Evolutionary conservation across 768 basidiomycete species (phyloP).

Genomic region (Collybiopsis confluens): DNA sequence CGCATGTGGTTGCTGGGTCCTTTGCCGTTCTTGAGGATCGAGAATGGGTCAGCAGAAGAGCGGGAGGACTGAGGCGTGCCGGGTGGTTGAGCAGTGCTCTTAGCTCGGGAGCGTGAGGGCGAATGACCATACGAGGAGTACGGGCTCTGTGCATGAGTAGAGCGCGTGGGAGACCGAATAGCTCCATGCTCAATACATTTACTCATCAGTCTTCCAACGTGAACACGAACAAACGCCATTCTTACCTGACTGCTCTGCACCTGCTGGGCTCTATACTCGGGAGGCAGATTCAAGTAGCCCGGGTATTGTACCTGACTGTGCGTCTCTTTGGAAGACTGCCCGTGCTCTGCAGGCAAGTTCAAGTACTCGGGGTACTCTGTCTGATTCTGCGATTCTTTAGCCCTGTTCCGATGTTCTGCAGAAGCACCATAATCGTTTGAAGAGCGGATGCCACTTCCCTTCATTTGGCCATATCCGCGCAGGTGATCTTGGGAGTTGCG

Average conservation of each 20-base stretch:
- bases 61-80: background rate
- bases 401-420: too few species aligned
- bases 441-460: too few species aligned
- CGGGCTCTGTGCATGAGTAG: background rate
- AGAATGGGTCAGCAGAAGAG: background rate
- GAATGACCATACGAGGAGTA: background rate
- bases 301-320: too few species aligned
- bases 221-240: too few species aligned
- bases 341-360: too few species aligned
- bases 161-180: background rate
- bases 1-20: constrained; percentile 1
- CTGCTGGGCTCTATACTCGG: background rate
- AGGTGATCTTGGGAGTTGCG: background rate
- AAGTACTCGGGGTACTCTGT: too few species aligned
- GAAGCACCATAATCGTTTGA: too few species aligned
- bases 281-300: too few species aligned
- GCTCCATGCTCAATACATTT: background rate
- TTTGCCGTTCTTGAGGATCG: background rate
- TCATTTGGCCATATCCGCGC: too few species aligned
- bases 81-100: background rate
- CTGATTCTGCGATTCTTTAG: too few species aligned
- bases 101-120: background rate
- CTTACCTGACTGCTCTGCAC: too few species aligned
- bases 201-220: background rate
- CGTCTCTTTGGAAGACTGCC: too few species aligned